Evolutionary conservation across 1,284 basidiomycete species (phyloP), one percentile per base, ranked within the genome.

Genomic region (Ceratobasidium sp.): DNA sequence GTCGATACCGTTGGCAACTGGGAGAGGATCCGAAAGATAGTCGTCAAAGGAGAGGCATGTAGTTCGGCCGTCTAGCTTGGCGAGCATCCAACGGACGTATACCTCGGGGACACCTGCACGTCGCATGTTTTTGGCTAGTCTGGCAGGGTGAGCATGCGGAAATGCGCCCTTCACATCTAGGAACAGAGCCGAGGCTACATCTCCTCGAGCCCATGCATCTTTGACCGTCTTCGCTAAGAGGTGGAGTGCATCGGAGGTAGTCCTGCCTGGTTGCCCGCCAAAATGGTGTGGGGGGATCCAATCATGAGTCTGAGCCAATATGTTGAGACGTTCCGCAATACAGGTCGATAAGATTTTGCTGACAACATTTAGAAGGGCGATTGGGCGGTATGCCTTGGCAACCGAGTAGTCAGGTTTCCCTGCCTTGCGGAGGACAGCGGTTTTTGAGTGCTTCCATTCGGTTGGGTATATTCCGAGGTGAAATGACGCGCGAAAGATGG

Each of bases 191-290:
- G 81, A 80, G 14, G 78, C 81, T 0, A 84, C 82, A 36, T 81
- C 77, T 1, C 77, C 75, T n/a, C 76, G 63, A 6, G 77, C 69
- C 53, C 53, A 54, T 27, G 53, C 53, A 27, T 54, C 53, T 63
- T 82, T 82, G 65, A 85, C 80, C n/a, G 45, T 77, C 33, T 78
- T 47, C 0, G 78, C 77, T 2, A 85, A 69, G 9, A 79, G 63
- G 73, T 83, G 82, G 0, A 85, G 75, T 11, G 83, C 79, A 75
- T 84, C 83, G 5, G 81, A 82, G 0, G 84, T 84, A 1, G 80
- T 80, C 7, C 81, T 15, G 6, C 82, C 83, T 54, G 82, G 83
- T 67, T 80, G 56, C 14, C 82, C 80, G 11, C 84, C 82, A 67
- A 83, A 84, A 77, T 83, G 83, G 3, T 63, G 79, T 0, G 9